Evolutionary conservation across 768 basidiomycete genomes (phyloP), one percentile per base, ranked within the genome.

Genomic region (Hirschioporus abietinus): DNA sequence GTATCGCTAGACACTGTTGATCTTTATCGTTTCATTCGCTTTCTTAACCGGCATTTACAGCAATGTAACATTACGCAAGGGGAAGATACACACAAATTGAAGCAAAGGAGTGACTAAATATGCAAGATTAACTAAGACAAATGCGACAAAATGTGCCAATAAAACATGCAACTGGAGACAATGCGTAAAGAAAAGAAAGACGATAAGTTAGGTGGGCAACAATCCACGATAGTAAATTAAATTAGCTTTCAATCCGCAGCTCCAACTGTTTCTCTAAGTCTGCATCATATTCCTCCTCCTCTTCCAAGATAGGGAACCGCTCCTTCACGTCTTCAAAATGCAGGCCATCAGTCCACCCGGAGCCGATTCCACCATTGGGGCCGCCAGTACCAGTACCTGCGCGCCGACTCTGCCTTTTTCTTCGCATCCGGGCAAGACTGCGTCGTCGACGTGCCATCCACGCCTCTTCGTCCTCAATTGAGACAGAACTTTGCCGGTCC

Each of bases 381-480:
- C 42, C 42, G 12, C 15, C 42, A 52, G 42, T 52, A 23, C 15
- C 42, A 52, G 42, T 52, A 23, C 35, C 70, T 64, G 65, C 73
- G 7, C 74, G 69, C 18, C 78, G 70, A 60, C 69, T 74, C 65
- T 72, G 72, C 64, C 75, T 75, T 68, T 69, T 68, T 1, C 71
- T 70, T 35, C 70, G 74, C 70, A 80, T 79, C 35, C 78, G 67
- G 25, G 76, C 74, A 25, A 79, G 68, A 65, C 77, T 77, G 20
- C 69, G 71, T 30, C 79, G 76, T 26, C 79, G 74, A 27, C 78
- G 72, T n/a, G 66, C 71, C 72, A 74, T 73, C 82, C 82, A 83
- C 7, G 70, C 71, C n/a, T 76, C 74, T 63, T 76, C 75, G 57
- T 76, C 74, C 17, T 73, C 71, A 7, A 61, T 61, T 2, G 60